A percentile compares a stretch with the other conserved stretches of the same genome.
Evolutionary conservation across 306 rosid species (phyloP).

Genomic region (Casuarina cunninghamiana): DNA sequence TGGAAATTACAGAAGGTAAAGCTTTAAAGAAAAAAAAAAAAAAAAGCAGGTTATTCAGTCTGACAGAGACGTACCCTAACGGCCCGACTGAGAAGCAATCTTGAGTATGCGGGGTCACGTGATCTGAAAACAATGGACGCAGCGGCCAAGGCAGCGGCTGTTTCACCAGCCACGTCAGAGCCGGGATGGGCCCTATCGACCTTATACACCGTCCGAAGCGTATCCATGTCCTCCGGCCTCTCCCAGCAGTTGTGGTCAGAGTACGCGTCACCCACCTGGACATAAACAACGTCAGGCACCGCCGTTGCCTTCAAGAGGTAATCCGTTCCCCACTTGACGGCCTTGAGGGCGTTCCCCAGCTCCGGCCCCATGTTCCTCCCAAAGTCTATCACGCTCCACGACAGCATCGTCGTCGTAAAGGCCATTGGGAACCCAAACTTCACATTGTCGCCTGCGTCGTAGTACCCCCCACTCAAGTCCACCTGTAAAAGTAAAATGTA

Average conservation of each 20-base stretch:
- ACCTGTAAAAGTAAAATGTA: conserved; percentile 52
- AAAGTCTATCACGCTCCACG: conserved; percentile 94
- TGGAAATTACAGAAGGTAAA: conserved; percentile 1
- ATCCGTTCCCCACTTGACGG: conserved; percentile 87
- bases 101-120: conserved; percentile 86
- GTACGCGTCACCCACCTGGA: conserved; percentile 82
- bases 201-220: conserved; percentile 70
- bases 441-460: conserved; percentile 94
- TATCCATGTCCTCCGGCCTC: conserved; percentile 98
- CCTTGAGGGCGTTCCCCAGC: conserved; percentile 57
- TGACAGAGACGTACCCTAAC: conserved; percentile 75
- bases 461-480: conserved; percentile 87
- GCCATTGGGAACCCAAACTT: conserved; percentile 99
- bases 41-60: neutral
- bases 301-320: conserved; percentile 80
- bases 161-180: conserved; percentile 96
- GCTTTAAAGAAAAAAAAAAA: too few species aligned
- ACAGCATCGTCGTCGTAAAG: conserved; percentile 73
- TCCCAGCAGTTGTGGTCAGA: conserved; percentile 99
- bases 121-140: conserved; percentile 98
- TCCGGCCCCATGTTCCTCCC: conserved; percentile 84
- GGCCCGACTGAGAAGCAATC: conserved; percentile 87
- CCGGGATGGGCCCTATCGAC: conserved; percentile 82
- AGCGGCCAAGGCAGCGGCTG: conserved; percentile 97
- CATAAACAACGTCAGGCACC: conserved; percentile 64